Base-by-base conservation (phyloP, 2,329 filamentous ascomycete species). In the Thielaviopsis punctulata region DNA sequence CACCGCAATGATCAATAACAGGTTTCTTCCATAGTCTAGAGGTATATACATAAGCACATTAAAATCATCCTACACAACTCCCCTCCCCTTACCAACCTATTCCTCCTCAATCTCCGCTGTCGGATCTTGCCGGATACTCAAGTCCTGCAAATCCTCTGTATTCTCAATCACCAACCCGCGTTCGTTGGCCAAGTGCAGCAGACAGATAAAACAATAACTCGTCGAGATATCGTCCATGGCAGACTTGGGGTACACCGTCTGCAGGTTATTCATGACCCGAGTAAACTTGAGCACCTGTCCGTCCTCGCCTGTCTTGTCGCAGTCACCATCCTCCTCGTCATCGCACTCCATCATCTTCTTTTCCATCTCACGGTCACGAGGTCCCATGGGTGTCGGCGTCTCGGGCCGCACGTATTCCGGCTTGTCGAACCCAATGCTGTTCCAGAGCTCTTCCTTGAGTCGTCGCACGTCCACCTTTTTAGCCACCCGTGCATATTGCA, bases 151-250 rank as follows among this genome's bases (percentile, higher is more conserved):
- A 47, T 73, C 76, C 43, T 70, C 67, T 10, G 74, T 74, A 59
- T 78, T 78, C 58, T 84, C 76, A 56, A 95, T 84, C 22, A 84
- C 73, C 39, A 95, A 70, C 0, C 89, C 89, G 69, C 93, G 90
- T 63, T 95, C 89, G 66, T 95, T 95, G 55, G 89, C 89, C 60
- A 95, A 64, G 66, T 95, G 89, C 58, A 95, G 69, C 54, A 95
- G 68, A 60, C 86, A 93, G 62, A 98, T 98, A 68, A 96, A 98
- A 64, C 92, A 94, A 67, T 70, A 83, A 57, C 77, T 93, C 0
- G 92, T 98, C 33, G 88, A 95, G 61, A 98, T 96, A 66, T 98
- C 92, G 56, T 84, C 80, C 79, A 98, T 86, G 55, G 80, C 79
- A 59, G 85, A 75, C 64, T 86, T 84, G 10, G 88, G 82, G 62